These are phyloP conservation scores for Fistulina hepatica DNA, from an alignment of 1,284 basidiomycete genomes.

Conservation along the genomic window DNA sequence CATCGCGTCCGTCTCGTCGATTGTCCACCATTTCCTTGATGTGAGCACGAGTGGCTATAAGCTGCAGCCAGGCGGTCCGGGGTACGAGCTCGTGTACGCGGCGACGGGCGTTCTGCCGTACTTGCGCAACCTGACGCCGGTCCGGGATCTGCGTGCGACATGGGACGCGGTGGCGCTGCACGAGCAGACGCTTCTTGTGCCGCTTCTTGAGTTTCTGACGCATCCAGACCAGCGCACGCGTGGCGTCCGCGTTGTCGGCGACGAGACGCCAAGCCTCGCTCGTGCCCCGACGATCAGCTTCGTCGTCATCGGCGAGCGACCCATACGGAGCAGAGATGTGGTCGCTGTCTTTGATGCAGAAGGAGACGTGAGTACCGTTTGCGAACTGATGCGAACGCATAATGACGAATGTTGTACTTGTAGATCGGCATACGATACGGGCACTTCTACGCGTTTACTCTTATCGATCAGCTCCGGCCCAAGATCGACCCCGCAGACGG, in stretches of 20 bases:
- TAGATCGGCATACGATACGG: conserved; percentile 71
- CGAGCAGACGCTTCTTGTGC: conserved; percentile 31
- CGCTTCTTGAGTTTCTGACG: conserved; percentile 27
- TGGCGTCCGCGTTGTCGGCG: conserved; percentile 60
- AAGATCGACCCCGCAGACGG: conserved; percentile 52
- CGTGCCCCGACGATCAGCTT: conserved; percentile 70
- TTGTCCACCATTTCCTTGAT: conserved; percentile 62
- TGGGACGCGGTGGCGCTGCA: conserved; percentile 37
- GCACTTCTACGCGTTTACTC: conserved; percentile 68
- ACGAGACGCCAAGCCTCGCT: conserved; percentile 30
- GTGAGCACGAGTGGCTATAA: conserved; percentile 36
- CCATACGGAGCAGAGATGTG: conserved; percentile 48
- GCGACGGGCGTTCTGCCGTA: conserved; percentile 54
- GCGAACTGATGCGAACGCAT: not conserved
- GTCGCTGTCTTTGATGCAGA: conserved; percentile 53
- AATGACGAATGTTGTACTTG: not conserved
- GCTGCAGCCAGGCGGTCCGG: conserved; percentile 60
- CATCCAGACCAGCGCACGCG: conserved; percentile 31
- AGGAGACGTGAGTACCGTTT: conserved; percentile 40
- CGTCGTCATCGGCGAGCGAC: conserved; percentile 44
- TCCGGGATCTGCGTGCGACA: conserved; percentile 33
- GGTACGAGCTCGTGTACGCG: conserved; percentile 60
- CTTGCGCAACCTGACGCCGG: conserved; percentile 45
- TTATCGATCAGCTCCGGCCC: conserved; percentile 43
- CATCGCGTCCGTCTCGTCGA: conserved; percentile 36